Evolutionary conservation across 192 early-diverging fungal genomes (phyloP).

Genomic region (Coemansia sp.): DNA sequence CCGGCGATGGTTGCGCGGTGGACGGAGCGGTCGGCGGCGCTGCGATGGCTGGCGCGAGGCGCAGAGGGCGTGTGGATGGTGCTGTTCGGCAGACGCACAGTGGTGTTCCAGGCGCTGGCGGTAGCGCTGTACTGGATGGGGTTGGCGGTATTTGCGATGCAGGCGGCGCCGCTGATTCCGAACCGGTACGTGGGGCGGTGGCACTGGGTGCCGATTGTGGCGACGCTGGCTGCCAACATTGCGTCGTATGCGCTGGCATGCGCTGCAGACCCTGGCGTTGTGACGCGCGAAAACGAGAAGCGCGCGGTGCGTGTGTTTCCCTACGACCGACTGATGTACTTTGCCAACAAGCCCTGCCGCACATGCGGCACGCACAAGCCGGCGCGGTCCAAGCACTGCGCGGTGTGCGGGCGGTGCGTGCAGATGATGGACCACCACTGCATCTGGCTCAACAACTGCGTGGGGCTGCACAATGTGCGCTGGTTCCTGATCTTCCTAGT

Average conservation of each 20-base stretch:
- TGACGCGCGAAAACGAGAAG: slow-evolving; percentile 27
- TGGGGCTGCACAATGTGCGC: slow-evolving; percentile 49
- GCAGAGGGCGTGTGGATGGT: slow-evolving; percentile 23
- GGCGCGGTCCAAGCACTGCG: slow-evolving; percentile 57
- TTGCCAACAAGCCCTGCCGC: slow-evolving; percentile 20
- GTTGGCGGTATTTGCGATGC: slow-evolving; percentile 29
- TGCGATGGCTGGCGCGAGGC: slow-evolving; percentile 14
- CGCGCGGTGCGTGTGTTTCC: slow-evolving; percentile 24
- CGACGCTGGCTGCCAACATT: slow-evolving; percentile 40
- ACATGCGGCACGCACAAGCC: slow-evolving; percentile 42
- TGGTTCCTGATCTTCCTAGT: slow-evolving; percentile 50
- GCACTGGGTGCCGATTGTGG: slow-evolving; percentile 37
- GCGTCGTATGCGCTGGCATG: slow-evolving; percentile 33
- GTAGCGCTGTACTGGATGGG: slow-evolving; percentile 37
- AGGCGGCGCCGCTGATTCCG: slow-evolving; percentile 40
- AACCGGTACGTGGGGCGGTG: slow-evolving; percentile 42
- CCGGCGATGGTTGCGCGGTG: slow-evolving; percentile 18
- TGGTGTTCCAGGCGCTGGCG: slow-evolving; percentile 39
- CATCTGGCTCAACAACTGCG: slow-evolving; percentile 57
- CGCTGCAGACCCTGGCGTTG: slow-evolving; percentile 32
- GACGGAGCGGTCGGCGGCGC: slow-evolving; percentile 15
- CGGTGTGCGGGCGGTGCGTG: slow-evolving; percentile 43
- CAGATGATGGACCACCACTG: slow-evolving; percentile 57
- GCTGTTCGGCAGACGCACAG: slow-evolving; percentile 46
- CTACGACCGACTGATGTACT: slow-evolving; percentile 41